Conservation (phyloP, 2,329 filamentous ascomycete species). For the Aureobasidium mangrovei region DNA sequence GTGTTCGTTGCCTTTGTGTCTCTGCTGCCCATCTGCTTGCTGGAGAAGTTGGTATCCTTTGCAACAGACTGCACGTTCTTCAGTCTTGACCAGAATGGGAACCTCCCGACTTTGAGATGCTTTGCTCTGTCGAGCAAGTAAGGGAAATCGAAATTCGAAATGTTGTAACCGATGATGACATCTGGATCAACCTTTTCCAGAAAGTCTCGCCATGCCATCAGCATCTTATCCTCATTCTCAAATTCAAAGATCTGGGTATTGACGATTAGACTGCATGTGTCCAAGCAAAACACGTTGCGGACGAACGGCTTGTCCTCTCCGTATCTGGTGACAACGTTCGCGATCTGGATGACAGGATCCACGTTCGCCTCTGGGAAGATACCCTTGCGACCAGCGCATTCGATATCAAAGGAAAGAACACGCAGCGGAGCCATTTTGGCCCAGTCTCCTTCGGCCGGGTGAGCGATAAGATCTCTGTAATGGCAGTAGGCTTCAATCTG, state of each 20-base stretch:
- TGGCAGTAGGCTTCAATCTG: slow-evolving; percentile 88
- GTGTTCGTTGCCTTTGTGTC: slow-evolving; percentile 93
- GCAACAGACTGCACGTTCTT: slow-evolving; percentile 60
- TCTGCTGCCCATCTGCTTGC: slow-evolving; percentile 96
- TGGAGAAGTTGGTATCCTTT: slow-evolving; percentile 80
- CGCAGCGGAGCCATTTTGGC: slow-evolving; percentile 94
- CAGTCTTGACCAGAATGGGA: slow-evolving; percentile 81
- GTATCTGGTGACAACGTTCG: slow-evolving; percentile 88
- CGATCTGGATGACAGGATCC: slow-evolving; percentile 96
- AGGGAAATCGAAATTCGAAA: slow-evolving; percentile 95
- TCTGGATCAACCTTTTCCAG: slow-evolving; percentile 85
- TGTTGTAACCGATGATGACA: slow-evolving; percentile 98
- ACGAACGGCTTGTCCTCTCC: slow-evolving; percentile 95
- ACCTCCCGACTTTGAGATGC: slow-evolving; percentile 68
- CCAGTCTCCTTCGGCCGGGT: slow-evolving; percentile 87
- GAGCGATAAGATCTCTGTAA: slow-evolving; percentile 75
- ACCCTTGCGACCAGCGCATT: slow-evolving; percentile 94
- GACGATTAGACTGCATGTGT: slow-evolving; percentile 86
- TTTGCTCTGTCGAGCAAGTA: slow-evolving; percentile 85
- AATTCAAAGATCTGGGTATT: slow-evolving; percentile 89
- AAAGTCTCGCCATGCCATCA: slow-evolving; percentile 88
- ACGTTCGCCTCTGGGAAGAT: slow-evolving; percentile 89
- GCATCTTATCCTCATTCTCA: slow-evolving; percentile 73
- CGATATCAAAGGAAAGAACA: slow-evolving; percentile 94
- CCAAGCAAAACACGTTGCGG: slow-evolving; percentile 90